A percentile compares a stretch with the other conserved stretches of the same genome.
Evolutionary conservation across 345 rosid genomes (phyloP).

Genomic region (Orychophragmus violaceus): DNA sequence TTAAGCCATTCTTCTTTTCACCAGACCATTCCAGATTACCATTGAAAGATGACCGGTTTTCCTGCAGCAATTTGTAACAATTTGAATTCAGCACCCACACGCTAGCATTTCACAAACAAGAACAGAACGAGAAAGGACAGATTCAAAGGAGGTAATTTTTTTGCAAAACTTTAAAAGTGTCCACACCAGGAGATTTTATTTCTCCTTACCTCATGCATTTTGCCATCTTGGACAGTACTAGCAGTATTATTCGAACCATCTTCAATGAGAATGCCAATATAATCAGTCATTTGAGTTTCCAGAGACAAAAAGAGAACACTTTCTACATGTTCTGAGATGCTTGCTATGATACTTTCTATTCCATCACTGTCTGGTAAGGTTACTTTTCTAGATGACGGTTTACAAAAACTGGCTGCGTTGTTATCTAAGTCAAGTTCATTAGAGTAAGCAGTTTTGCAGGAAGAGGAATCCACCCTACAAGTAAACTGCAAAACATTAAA

Average conservation of each 20-base stretch:
- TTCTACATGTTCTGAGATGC: constrained; percentile 48
- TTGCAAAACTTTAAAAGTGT: neutral
- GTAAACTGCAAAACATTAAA: constrained; percentile 37
- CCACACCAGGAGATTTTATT: neutral
- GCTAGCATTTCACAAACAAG: constrained; percentile 9
- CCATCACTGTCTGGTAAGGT: constrained; percentile 7
- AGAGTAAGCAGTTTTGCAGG: constrained; percentile 34
- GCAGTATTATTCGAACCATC: constrained; percentile 40
- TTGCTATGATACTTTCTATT: constrained; percentile 24
- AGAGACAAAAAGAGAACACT: constrained; percentile 57
- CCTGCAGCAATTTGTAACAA: constrained; percentile 39
- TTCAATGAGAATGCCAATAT: constrained; percentile 44
- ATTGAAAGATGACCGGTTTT: constrained; percentile 24
- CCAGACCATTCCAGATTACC: constrained; percentile 15
- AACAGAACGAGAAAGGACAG: neutral
- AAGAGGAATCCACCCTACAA: constrained; percentile 32
- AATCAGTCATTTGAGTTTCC: constrained; percentile 38
- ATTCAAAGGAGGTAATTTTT: neutral
- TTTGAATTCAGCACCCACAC: constrained; percentile 7
- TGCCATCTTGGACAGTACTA: constrained; percentile 27
- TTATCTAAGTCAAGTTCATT: constrained; percentile 41
- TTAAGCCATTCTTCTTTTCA: constrained; percentile 25
- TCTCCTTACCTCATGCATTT: constrained; percentile 38
- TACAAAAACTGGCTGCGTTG: constrained; percentile 21
- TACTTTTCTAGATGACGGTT: constrained; percentile 25